Base-by-base conservation (phyloP, 148 eudicot species). In the Spergularia bocconei region DNA sequence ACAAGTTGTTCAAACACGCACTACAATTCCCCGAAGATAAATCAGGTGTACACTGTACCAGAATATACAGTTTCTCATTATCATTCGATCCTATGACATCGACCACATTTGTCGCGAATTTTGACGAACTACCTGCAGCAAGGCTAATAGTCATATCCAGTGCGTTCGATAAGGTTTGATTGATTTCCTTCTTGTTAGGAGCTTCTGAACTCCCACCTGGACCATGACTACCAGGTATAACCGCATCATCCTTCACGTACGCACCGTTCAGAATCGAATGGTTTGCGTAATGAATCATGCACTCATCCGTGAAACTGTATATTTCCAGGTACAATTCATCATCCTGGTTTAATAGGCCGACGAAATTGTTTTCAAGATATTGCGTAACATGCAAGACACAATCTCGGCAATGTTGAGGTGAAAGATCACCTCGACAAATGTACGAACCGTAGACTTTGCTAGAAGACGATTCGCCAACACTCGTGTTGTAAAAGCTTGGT, bases 11-110 rank as follows among this genome's bases (percentile, higher is more conserved):
- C 53, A 86, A 63, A 48, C 89, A 86, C 13, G 15, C 53, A 19
- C 20, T 15, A 60, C 89, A 86, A 15, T 81, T 71, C 33, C 2
- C 13, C 0, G 53, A 47, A 0, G 86, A 71, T 61, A 79, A 61
- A 69, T 79, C 64, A 6, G 78, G 82, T 44, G 70, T 69, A 36
- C 82, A 79, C 44, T 79, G 78, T 61, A 14, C 71, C n/a, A 79
- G 62, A 2, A 66, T 13, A 48, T 69, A 62, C 7, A 74, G 21
- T 51, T 39, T 69, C 15, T 68, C 74, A 12, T 54, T 2, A 59
- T 59, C 3, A 1, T 21, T 1, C 11, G 63, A 16, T 21, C 63
- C 63, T 59, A 20, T n/a, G 21, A 59, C 63, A n/a, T 59, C 63
- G 20, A 59, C 12, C 3, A 6, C 29, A 19, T 8, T 20, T 59